Conservation (phyloP, 1,139 yeast species). For the Pichia sp. region DNA sequence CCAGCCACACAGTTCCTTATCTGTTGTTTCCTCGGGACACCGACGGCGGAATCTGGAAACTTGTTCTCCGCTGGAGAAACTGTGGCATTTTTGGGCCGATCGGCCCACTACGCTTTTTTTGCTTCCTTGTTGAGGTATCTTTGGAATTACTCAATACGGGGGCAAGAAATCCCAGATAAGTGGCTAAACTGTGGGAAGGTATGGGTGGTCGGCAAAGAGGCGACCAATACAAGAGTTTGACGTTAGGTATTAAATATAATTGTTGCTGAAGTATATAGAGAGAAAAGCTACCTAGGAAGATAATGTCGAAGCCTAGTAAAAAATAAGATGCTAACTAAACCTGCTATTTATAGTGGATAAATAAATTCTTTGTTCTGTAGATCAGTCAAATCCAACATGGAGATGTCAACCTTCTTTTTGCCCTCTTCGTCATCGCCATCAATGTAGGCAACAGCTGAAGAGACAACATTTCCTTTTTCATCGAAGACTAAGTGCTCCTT, state of each 20-base stretch:
- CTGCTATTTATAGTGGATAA: slow-evolving; percentile 16
- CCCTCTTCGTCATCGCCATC: slow-evolving; percentile 32
- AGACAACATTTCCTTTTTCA: slow-evolving; percentile 8
- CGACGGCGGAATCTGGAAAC: background rate
- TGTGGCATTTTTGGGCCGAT: background rate
- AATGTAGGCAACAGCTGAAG: slow-evolving; percentile 19
- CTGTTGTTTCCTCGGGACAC: background rate
- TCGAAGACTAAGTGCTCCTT: slow-evolving; percentile 11
- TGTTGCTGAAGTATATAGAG: too few species aligned
- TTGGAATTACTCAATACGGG: background rate
- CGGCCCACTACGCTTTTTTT: background rate
- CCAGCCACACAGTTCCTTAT: background rate
- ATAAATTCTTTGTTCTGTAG: slow-evolving; percentile 39
- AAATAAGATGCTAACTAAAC: background rate
- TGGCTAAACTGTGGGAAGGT: too few species aligned
- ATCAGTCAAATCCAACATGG: slow-evolving; percentile 46
- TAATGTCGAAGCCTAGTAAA: too few species aligned
- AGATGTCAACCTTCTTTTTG: slow-evolving; percentile 33
- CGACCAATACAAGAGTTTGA: too few species aligned
- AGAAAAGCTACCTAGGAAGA: too few species aligned
- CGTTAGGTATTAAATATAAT: too few species aligned
- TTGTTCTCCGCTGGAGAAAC: background rate
- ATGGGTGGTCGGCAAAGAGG: too few species aligned
- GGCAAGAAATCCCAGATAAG: too few species aligned
- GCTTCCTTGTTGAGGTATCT: background rate